A percentile compares a stretch with the other conserved stretches of the same genome.
phyloP scores from a whole-genome alignment of 2,329 filamentous ascomycete species.

The Dactylellina cionopaga region DNA sequence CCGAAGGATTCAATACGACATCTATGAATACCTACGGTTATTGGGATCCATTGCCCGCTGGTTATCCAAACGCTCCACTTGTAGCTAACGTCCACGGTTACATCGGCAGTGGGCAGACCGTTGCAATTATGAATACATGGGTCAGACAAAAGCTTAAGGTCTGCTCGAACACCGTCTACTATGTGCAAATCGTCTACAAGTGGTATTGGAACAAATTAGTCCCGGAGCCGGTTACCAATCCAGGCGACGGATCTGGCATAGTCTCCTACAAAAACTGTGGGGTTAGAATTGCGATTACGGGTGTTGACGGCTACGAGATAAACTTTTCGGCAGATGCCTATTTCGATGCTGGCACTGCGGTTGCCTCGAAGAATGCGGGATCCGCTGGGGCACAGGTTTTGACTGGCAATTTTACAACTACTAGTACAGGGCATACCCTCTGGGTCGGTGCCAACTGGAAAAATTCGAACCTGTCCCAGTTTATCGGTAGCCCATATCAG shows the following conservation, averaged over 20 bases:
- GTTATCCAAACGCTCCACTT: background rate
- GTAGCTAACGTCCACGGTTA: background rate
- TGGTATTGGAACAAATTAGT: background rate
- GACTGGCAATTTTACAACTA: constrained; percentile 11
- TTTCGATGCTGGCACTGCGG: background rate
- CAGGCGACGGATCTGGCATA: background rate
- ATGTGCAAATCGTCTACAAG: constrained; percentile 19
- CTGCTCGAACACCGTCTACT: constrained; percentile 8
- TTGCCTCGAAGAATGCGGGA: background rate
- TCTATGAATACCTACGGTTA: background rate
- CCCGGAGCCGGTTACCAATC: background rate
- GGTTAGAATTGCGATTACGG: too few species aligned
- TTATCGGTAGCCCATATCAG: background rate
- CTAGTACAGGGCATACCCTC: background rate
- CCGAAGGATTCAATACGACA: background rate
- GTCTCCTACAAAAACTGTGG: background rate
- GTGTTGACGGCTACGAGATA: too few species aligned
- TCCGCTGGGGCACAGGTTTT: background rate
- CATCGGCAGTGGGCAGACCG: background rate
- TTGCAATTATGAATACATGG: background rate
- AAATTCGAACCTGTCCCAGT: background rate
- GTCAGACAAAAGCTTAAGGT: background rate
- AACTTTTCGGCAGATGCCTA: too few species aligned
- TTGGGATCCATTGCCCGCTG: background rate
- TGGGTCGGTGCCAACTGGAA: background rate